Conservation (phyloP, 768 basidiomycete species). For the Exsudoporus frostii region DNA sequence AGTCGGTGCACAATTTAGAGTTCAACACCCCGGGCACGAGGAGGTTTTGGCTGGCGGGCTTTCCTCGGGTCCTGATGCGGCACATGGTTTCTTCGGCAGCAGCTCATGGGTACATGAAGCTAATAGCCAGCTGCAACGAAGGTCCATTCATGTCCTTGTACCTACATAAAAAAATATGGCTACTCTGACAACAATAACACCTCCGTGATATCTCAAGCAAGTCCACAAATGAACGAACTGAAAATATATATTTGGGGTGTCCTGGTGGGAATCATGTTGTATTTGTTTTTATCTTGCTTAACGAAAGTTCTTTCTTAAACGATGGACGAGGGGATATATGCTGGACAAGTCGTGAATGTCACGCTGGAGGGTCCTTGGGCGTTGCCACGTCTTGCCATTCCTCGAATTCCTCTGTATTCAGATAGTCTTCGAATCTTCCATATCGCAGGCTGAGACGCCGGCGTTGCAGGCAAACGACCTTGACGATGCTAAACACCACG, state of each 20-base stretch:
- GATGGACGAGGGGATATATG: not conserved
- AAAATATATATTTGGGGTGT: too few species aligned
- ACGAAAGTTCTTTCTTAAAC: not conserved
- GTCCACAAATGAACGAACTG: not conserved
- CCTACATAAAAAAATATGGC: not conserved
- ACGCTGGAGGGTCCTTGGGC: slow-evolving; percentile 12
- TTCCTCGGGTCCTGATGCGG: too few species aligned
- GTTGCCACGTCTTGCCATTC: slow-evolving; percentile 46
- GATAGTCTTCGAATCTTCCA: slow-evolving; percentile 4
- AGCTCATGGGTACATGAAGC: not conserved
- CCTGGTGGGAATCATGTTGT: not conserved
- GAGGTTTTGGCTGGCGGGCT: too few species aligned
- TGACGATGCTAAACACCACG: slow-evolving; percentile 51
- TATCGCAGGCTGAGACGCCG: slow-evolving; percentile 27
- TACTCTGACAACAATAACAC: not conserved
- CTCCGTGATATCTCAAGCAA: not conserved
- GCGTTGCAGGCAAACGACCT: slow-evolving; percentile 40
- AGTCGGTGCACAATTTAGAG: not conserved
- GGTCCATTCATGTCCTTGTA: not conserved
- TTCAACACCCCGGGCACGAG: too few species aligned
- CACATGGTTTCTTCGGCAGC: not conserved
- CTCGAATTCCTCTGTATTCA: slow-evolving; percentile 30
- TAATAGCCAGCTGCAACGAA: not conserved
- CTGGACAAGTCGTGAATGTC: not conserved
- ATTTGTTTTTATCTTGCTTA: not conserved